phyloP scores from a whole-genome alignment of 192 early-diverging fungal species.

The Coemansia pectinata region DNA sequence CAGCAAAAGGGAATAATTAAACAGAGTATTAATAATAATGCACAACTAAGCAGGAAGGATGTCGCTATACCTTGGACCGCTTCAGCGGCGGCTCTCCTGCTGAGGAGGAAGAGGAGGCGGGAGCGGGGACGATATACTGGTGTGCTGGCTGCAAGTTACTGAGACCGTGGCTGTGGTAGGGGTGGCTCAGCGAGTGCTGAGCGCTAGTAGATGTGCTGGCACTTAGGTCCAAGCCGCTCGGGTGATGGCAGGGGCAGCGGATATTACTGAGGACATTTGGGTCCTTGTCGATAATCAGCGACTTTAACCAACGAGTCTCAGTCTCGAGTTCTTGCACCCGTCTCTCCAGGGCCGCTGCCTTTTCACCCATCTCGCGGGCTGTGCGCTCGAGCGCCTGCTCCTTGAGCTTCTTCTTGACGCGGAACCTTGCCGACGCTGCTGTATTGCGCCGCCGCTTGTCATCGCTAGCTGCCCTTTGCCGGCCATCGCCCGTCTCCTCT shows the following conservation, averaged over 20 bases:
- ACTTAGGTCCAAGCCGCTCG: constrained; percentile 32
- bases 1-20: not conserved
- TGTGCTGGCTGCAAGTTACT: constrained; percentile 15
- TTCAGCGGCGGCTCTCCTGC: constrained; percentile 12
- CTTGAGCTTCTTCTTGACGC: constrained; percentile 91
- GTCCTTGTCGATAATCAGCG: constrained; percentile 79
- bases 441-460: constrained; percentile 96
- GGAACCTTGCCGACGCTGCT: constrained; percentile 91
- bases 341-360: constrained; percentile 71
- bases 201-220: not conserved
- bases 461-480: constrained; percentile 58
- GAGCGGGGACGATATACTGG: constrained; percentile 25
- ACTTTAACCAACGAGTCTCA: constrained; percentile 89
- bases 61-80: constrained; percentile 13
- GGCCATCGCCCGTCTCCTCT: constrained; percentile 4
- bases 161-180: not conserved
- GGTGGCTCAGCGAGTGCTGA: not conserved
- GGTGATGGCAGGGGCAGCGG: constrained; percentile 53
- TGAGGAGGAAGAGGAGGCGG: constrained; percentile 4
- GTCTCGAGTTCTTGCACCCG: constrained; percentile 82
- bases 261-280: constrained; percentile 44
- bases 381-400: constrained; percentile 85
- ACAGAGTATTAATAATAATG: not conserved
- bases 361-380: constrained; percentile 72
- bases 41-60: not conserved